phyloP scores from a whole-genome alignment of 108 stramenopile species.

The Nannochloropsis salina region DNA sequence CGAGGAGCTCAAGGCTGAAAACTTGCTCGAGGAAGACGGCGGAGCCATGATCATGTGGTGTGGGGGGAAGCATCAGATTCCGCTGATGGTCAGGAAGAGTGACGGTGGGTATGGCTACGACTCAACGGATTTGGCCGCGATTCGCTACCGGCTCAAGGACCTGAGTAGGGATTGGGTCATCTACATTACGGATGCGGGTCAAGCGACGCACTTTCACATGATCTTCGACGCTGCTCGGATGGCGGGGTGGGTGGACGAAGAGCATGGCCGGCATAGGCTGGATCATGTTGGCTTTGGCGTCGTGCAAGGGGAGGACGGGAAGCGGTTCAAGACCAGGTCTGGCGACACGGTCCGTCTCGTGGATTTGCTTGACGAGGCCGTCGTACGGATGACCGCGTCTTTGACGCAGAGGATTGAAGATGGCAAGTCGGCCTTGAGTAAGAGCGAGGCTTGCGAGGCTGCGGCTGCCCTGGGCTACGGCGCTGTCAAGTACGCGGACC shows the following conservation, averaged over 20 bases:
- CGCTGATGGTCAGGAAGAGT: slow-evolving; percentile 93
- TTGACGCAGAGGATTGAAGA: slow-evolving; percentile 36
- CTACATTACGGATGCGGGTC: slow-evolving; percentile 93
- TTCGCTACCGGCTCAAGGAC: slow-evolving; percentile 78
- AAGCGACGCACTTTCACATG: slow-evolving; percentile 91
- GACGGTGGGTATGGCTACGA: slow-evolving; percentile 99
- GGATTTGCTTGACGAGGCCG: slow-evolving; percentile 92
- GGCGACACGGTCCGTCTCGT: slow-evolving; percentile 96
- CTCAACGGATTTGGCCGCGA: slow-evolving; percentile 97
- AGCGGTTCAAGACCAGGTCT: slow-evolving; percentile 94
- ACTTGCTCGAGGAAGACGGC: slow-evolving; percentile 21
- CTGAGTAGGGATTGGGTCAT: slow-evolving; percentile 76
- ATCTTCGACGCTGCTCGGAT: slow-evolving; percentile 81
- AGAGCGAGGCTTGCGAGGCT: not conserved
- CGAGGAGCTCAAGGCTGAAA: slow-evolving; percentile 65
- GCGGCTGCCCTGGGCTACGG: slow-evolving; percentile 95
- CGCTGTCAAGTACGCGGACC: slow-evolving; percentile 98
- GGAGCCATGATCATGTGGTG: slow-evolving; percentile 17
- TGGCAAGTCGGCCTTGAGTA: not conserved
- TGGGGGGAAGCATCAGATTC: slow-evolving; percentile 53
- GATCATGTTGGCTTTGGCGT: slow-evolving; percentile 98
- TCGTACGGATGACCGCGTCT: slow-evolving; percentile 71
- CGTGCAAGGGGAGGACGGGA: slow-evolving; percentile 93
- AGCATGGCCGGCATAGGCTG: slow-evolving; percentile 55
- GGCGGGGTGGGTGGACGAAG: slow-evolving; percentile 78